These are phyloP conservation scores for Persicaria maculosa DNA, from an alignment of 148 eudicot species.

Conservation along the genomic window DNA sequence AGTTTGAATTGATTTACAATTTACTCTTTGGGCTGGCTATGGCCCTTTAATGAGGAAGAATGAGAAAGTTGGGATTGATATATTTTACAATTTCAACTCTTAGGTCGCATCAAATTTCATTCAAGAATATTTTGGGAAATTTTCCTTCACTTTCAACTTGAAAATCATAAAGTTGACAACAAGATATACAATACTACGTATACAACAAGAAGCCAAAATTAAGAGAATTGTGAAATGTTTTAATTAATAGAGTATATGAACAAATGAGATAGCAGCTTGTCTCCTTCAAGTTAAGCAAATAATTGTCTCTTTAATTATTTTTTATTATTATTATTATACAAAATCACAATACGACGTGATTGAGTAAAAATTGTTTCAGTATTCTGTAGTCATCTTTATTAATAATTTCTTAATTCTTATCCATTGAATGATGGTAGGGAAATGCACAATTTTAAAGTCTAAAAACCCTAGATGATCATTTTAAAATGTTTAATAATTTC, in stretches of 20 bases:
- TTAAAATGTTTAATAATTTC: background rate
- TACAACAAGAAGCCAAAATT: background rate
- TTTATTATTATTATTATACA: background rate
- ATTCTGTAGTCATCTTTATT: background rate
- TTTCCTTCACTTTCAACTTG: background rate
- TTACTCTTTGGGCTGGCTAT: background rate
- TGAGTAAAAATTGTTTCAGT: background rate
- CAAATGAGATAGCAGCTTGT: background rate
- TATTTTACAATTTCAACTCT: slow-evolving; percentile 4
- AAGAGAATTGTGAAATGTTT: background rate
- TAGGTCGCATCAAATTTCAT: slow-evolving; percentile 6
- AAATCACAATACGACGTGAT: background rate
- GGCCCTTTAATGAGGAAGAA: background rate
- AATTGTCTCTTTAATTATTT: background rate
- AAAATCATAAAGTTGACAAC: background rate
- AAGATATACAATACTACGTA: background rate
- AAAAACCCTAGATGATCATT: background rate
- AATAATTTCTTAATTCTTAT: background rate
- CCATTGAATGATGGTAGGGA: background rate
- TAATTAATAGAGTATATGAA: background rate
- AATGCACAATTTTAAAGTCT: background rate
- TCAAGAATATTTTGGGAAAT: background rate
- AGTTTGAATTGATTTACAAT: background rate
- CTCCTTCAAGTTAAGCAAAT: background rate
- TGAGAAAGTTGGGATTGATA: background rate